These are phyloP conservation scores for Ambrosia trifida DNA, from an alignment of 129 eudicot genomes.

Conservation along the genomic window DNA sequence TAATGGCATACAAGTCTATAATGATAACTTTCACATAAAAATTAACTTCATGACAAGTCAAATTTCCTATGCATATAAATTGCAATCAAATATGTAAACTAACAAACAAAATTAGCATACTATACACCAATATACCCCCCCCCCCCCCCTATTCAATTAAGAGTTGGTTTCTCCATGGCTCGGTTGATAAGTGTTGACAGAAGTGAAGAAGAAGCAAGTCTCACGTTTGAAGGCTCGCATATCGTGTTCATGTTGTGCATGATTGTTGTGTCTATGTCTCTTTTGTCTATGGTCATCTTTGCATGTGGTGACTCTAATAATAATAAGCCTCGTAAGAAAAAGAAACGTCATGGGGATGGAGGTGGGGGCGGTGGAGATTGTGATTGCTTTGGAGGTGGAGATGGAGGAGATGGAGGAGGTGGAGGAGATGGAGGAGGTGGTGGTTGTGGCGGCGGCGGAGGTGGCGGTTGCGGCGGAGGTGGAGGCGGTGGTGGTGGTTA, in stretches of 20 bases:
- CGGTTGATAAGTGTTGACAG: conserved; percentile 10
- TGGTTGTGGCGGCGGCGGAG: too few species aligned
- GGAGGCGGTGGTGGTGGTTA: too few species aligned
- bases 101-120: not conserved
- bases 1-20: too few species aligned
- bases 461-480: too few species aligned
- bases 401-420: not conserved
- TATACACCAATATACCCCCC: not conserved
- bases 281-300: conserved; percentile 38
- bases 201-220: not conserved
- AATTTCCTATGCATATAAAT: too few species aligned
- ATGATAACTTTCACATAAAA: too few species aligned
- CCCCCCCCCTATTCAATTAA: not conserved
- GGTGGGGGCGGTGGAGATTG: not conserved
- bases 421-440: not conserved
- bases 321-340: not conserved
- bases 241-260: conserved; percentile 28
- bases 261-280: conserved; percentile 33
- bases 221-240: conserved; percentile 27
- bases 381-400: not conserved
- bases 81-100: too few species aligned
- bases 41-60: too few species aligned
- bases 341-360: not conserved
- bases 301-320: conserved; percentile 32
- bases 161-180: conserved; percentile 8